Evolutionary conservation across 805 yeast species (phyloP), one percentile per base, ranked within the genome.

Genomic region (Clavispora santaluciae): DNA sequence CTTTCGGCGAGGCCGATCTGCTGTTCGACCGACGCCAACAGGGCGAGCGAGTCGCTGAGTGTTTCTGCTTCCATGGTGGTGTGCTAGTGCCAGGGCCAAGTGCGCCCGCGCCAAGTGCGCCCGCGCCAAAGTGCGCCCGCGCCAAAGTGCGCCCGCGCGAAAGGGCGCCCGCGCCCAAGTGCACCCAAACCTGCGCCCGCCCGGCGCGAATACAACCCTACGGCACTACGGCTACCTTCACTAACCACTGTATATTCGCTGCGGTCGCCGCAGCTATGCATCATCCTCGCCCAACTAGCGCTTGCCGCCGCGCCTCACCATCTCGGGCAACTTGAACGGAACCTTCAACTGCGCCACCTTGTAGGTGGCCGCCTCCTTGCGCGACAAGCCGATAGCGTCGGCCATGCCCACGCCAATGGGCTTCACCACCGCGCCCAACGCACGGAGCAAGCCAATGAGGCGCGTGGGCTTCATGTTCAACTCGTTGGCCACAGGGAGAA

Each of bases 261-360:
- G 31, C 20, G 20, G 5, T n/a, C 31, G 31, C 20, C 20, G n/a
- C 31, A 28, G 31, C 31, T 33, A 33, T 33, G 36, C 36, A 33
- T 18, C 5, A 16, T 24, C n/a, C n/a, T n/a, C n/a, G n/a, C n/a
- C n/a, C n/a, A n/a, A n/a, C 22, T 22, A 33, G 36, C 36, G 40
- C 46, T 63, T 72, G 57, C 76, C 70, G 30, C 80, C 80, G 56
- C 86, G 73, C 68, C 81, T 79, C 9, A 81, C 75, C 74, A 86
- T 73, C 53, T 85, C 91, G 6, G 99, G 99, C 38, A 87, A 70
- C 59, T 79, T 82, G 66, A 93, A 85, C 29, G 99, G 99, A 23
- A 89, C 95, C 60, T 77, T 81, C 62, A 93, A 74, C 13, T 78
- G 64, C 3, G 97, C 98, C 50, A 91, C 71, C 63, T 88, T 87